Evolutionary conservation across 2,329 filamentous ascomycete genomes (phyloP).

Genomic region (Chrysosporium queenslandicum): DNA sequence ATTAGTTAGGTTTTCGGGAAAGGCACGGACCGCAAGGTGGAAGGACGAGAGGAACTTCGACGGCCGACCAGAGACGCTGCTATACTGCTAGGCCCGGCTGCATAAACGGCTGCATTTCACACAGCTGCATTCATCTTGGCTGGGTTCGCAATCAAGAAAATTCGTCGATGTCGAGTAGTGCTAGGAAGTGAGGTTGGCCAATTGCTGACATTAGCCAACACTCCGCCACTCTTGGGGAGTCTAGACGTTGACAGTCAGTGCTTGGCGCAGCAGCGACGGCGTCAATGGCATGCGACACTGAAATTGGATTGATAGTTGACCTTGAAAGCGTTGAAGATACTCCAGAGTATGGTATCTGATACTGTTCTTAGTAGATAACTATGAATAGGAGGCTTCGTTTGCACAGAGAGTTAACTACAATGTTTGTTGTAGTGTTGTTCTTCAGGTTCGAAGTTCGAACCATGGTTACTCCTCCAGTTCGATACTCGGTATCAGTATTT

Average conservation of each 20-base stretch:
- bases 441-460: neutral
- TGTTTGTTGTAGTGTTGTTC: no score
- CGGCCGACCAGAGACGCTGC: neutral
- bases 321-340: no score
- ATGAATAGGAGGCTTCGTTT: neutral
- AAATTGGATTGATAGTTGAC: no score
- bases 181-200: neutral
- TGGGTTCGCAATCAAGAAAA: neutral
- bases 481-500: no score
- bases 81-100: neutral
- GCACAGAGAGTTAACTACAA: no score
- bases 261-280: conserved; percentile 1
- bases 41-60: neutral
- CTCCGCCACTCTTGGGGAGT: conserved; percentile 10
- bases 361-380: no score
- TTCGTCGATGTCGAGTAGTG: neutral
- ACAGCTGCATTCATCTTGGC: neutral
- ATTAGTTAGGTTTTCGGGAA: neutral
- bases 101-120: neutral
- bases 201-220: conserved; percentile 3
- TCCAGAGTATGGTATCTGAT: no score
- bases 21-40: neutral
- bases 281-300: neutral
- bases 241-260: neutral
- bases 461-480: neutral